phyloP scores from a whole-genome alignment of 192 early-diverging fungal species.

The Mortierella antarctica region DNA sequence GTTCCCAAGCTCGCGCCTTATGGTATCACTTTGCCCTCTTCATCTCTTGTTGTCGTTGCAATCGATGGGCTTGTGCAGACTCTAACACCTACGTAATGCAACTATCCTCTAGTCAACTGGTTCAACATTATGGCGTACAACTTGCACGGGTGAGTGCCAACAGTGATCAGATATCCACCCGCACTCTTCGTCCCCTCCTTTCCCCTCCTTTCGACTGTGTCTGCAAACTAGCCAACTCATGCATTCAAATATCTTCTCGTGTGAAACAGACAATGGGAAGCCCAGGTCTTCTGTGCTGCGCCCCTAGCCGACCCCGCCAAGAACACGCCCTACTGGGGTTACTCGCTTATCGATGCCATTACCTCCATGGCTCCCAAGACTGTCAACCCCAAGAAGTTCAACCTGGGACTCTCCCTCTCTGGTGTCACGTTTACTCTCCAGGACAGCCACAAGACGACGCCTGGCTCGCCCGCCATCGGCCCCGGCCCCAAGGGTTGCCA shows the following conservation, averaged over 20 bases:
- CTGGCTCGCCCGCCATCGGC: constrained; percentile 26
- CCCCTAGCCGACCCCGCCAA: constrained; percentile 24
- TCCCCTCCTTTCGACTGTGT: neutral
- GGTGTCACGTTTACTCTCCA: constrained; percentile 40
- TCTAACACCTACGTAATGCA: neutral
- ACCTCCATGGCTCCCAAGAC: constrained; percentile 31
- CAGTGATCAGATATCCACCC: neutral
- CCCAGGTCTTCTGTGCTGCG: constrained; percentile 31
- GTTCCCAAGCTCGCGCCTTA: constrained; percentile 21
- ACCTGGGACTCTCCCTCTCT: constrained; percentile 32
- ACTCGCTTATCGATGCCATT: constrained; percentile 27
- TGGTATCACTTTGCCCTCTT: constrained; percentile 2
- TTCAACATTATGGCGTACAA: constrained; percentile 44
- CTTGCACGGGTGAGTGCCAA: constrained; percentile 22
- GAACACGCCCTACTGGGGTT: constrained; percentile 15
- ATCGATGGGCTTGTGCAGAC: neutral
- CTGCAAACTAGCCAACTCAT: neutral
- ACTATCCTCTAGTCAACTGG: constrained; percentile 15
- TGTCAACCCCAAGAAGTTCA: constrained; percentile 37
- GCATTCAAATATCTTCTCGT: neutral
- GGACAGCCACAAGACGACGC: constrained; percentile 1
- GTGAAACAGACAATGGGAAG: constrained; percentile 28
- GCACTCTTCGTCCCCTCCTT: neutral
- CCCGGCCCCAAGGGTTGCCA: constrained; percentile 26
- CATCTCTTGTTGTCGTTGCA: neutral